Percentiles rank a stretch among this genome's conserved stretches.
These are phyloP conservation scores for Fibroporia radiculosa DNA, from an alignment of 768 basidiomycete genomes.

Conservation along the genomic window DNA sequence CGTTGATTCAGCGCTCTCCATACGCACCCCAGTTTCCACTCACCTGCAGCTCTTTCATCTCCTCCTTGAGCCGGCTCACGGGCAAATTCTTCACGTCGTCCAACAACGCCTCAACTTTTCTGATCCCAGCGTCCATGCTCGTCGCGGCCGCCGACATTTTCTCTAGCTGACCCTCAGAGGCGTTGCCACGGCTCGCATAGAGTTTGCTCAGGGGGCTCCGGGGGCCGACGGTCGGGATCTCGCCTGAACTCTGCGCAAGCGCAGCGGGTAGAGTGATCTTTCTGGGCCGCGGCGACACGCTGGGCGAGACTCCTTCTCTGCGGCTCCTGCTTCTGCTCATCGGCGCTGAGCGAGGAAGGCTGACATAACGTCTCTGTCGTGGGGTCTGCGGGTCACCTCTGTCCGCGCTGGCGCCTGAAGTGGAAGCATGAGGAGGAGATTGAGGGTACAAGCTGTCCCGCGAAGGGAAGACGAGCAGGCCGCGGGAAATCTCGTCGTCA, in stretches of 20 bases:
- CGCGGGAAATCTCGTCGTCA: slow-evolving; percentile 22
- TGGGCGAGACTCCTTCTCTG: slow-evolving; percentile 15
- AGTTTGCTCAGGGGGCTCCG: slow-evolving; percentile 45
- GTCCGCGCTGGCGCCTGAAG: slow-evolving; percentile 1
- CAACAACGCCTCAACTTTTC: slow-evolving; percentile 51
- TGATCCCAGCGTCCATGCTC: slow-evolving; percentile 37
- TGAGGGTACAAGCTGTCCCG: slow-evolving; percentile 7
- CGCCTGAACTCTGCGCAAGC: slow-evolving; percentile 14
- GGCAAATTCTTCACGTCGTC: slow-evolving; percentile 60
- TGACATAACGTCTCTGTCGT: slow-evolving; percentile 9
- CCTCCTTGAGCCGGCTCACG: slow-evolving; percentile 59
- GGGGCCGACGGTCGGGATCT: slow-evolving; percentile 19
- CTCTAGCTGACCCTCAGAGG: slow-evolving; percentile 11
- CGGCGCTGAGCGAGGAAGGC: slow-evolving; percentile 16
- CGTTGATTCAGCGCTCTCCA: not conserved
- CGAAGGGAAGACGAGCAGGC: slow-evolving; percentile 6
- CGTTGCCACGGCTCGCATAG: slow-evolving; percentile 24
- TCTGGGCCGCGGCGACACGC: slow-evolving; percentile 17
- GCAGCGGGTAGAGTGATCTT: slow-evolving; percentile 21
- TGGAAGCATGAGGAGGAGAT: slow-evolving; percentile 1
- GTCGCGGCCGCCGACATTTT: slow-evolving; percentile 14
- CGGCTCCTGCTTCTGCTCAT: slow-evolving; percentile 7
- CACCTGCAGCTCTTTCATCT: slow-evolving; percentile 81
- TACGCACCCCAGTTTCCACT: slow-evolving; percentile 11
- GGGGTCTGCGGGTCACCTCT: slow-evolving; percentile 2